Conservation (phyloP, 2,329 filamentous ascomycete species). For the Neofusicoccum umdonicola region DNA sequence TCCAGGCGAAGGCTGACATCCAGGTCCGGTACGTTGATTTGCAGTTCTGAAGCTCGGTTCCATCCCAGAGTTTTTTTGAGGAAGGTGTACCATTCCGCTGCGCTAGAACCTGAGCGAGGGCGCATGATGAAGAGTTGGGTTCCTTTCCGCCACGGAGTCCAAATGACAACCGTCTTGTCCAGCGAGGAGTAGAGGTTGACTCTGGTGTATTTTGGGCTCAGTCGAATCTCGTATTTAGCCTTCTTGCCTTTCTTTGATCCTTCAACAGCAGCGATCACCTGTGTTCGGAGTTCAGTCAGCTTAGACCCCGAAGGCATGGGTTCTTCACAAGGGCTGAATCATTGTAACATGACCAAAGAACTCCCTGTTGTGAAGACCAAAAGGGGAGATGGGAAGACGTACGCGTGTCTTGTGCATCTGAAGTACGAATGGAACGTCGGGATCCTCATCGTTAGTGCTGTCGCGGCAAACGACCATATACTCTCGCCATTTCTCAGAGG, state of each 20-base stretch:
- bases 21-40: constrained; percentile 63
- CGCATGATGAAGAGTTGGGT: constrained; percentile 63
- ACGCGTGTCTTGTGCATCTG: constrained; percentile 61
- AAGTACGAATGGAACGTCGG: constrained; percentile 50
- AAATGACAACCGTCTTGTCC: constrained; percentile 66
- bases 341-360: too few species aligned
- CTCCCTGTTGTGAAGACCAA: too few species aligned
- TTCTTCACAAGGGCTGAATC: too few species aligned
- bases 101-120: constrained; percentile 58
- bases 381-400: constrained; percentile 15
- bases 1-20: constrained; percentile 58
- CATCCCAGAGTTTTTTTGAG: constrained; percentile 59
- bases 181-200: constrained; percentile 65
- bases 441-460: constrained; percentile 48
- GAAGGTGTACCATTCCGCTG: constrained; percentile 69
- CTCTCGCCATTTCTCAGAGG: constrained; percentile 64
- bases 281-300: neutral
- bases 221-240: constrained; percentile 57
- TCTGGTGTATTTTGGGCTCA: constrained; percentile 52
- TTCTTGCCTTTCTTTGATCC: constrained; percentile 51
- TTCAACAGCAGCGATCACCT: constrained; percentile 61
- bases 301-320: too few species aligned
- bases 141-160: constrained; percentile 53
- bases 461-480: constrained; percentile 62
- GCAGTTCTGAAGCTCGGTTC: constrained; percentile 54